These are phyloP conservation scores for Cladosporium phlei DNA, from an alignment of 2,329 filamentous ascomycete species.

Conservation along the genomic window DNA sequence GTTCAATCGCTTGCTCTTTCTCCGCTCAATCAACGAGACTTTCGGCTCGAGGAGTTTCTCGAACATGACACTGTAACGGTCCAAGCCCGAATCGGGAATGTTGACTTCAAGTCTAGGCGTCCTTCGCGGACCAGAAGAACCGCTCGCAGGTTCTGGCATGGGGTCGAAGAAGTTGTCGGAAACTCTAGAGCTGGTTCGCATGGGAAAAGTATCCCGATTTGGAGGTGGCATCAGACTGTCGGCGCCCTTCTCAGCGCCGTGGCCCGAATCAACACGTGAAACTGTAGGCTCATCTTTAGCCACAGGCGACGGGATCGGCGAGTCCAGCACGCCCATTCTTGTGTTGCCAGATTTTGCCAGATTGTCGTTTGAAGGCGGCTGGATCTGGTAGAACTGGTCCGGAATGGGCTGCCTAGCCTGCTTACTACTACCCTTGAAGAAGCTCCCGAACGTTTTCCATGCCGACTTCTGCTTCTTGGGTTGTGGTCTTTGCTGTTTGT, in stretches of 20 bases:
- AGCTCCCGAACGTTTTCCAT: slow-evolving; percentile 26
- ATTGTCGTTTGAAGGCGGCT: slow-evolving; percentile 3
- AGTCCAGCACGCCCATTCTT: slow-evolving; percentile 9
- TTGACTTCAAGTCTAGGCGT: slow-evolving; percentile 61
- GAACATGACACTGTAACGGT: slow-evolving; percentile 94
- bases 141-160: not conserved
- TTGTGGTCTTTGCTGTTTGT: slow-evolving; percentile 7
- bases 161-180: not conserved
- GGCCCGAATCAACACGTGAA: slow-evolving; percentile 4
- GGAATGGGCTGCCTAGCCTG: slow-evolving; percentile 15
- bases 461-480: slow-evolving; percentile 25
- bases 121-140: not conserved
- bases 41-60: slow-evolving; percentile 59
- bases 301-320: slow-evolving; percentile 5
- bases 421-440: slow-evolving; percentile 25
- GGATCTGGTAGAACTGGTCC: slow-evolving; percentile 17
- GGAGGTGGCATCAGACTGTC: not conserved
- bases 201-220: not conserved
- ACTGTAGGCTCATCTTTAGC: not conserved
- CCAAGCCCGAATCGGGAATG: slow-evolving; percentile 74
- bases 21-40: slow-evolving; percentile 28
- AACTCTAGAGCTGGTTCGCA: slow-evolving; percentile 6
- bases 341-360: not conserved
- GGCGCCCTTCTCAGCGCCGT: not conserved
- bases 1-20: slow-evolving; percentile 22